These are phyloP conservation scores for Fusarium liriodendri DNA, from an alignment of 2,329 filamentous ascomycete species.

Conservation along the genomic window DNA sequence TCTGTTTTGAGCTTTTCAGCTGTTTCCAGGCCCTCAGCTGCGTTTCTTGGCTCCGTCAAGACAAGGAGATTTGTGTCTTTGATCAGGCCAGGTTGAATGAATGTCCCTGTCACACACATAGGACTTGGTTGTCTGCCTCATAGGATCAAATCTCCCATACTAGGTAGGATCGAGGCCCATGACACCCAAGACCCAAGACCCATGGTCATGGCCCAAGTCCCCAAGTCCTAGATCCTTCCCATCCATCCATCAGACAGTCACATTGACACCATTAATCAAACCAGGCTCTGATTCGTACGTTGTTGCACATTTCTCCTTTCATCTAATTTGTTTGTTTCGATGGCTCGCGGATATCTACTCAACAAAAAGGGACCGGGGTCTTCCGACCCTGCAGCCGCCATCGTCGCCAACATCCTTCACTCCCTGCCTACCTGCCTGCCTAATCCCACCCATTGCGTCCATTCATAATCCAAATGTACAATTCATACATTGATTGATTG, in stretches of 20 bases:
- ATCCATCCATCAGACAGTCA: conserved; percentile 5
- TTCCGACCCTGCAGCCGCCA: conserved; percentile 30
- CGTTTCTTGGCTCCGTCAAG: not conserved
- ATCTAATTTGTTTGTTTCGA: conserved; percentile 32
- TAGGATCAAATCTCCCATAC: not conserved
- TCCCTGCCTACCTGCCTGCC: conserved; percentile 24
- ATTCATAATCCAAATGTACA: conserved; percentile 19
- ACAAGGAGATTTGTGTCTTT: not conserved
- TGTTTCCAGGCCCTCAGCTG: not conserved
- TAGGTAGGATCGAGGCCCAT: not conserved
- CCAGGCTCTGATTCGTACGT: conserved; percentile 11
- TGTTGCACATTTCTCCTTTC: conserved; percentile 31
- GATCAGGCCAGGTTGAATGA: not conserved
- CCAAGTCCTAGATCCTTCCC: conserved; percentile 8
- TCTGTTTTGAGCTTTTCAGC: not conserved
- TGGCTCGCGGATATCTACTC: conserved; percentile 41
- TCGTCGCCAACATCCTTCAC: conserved; percentile 22
- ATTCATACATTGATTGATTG: conserved; percentile 27
- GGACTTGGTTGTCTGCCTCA: not conserved
- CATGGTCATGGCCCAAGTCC: conserved; percentile 4
- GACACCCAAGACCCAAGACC: not conserved
- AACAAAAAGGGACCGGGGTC: conserved; percentile 27
- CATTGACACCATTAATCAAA: conserved; percentile 10
- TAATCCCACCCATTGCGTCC: conserved; percentile 17
- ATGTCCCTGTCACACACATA: not conserved